Evolutionary conservation across 2,329 filamentous ascomycete genomes (phyloP).

Genomic region (Alternaria novae-zelandiae): DNA sequence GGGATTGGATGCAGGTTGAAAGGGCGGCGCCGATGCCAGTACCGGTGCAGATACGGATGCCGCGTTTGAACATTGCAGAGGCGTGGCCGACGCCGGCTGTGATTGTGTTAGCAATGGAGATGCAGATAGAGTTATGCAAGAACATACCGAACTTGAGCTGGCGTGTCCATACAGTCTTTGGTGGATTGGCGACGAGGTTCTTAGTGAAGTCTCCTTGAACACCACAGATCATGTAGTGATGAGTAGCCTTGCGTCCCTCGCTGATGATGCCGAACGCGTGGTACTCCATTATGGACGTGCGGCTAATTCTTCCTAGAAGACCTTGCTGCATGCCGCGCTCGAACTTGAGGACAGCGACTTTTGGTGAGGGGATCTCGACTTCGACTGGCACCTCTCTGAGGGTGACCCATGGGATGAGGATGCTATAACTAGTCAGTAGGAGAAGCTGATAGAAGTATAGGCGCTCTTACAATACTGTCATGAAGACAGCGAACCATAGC

Average conservation of each 20-base stretch:
- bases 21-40: slow-evolving; percentile 46
- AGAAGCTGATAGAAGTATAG: background rate
- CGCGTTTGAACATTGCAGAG: slow-evolving; percentile 46
- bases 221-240: slow-evolving; percentile 48
- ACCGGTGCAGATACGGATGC: slow-evolving; percentile 45
- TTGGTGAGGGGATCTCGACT: slow-evolving; percentile 44
- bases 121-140: background rate
- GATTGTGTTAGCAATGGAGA: slow-evolving; percentile 12
- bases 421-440: slow-evolving; percentile 23
- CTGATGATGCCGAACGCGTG: slow-evolving; percentile 48
- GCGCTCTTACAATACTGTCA: slow-evolving; percentile 42
- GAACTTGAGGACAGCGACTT: slow-evolving; percentile 44
- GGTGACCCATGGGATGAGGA: slow-evolving; percentile 45
- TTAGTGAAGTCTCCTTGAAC: slow-evolving; percentile 48
- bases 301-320: slow-evolving; percentile 42
- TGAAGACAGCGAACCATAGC: slow-evolving; percentile 46
- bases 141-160: slow-evolving; percentile 45
- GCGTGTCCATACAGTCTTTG: slow-evolving; percentile 43
- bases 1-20: slow-evolving; percentile 44
- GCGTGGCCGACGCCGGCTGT: slow-evolving; percentile 44
- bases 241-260: slow-evolving; percentile 34
- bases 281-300: slow-evolving; percentile 48
- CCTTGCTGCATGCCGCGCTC: slow-evolving; percentile 47
- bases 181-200: slow-evolving; percentile 40
- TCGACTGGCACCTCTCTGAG: slow-evolving; percentile 44